phyloP scores from a whole-genome alignment of 345 rosid genomes.

The Rhodamnia argentea region DNA sequence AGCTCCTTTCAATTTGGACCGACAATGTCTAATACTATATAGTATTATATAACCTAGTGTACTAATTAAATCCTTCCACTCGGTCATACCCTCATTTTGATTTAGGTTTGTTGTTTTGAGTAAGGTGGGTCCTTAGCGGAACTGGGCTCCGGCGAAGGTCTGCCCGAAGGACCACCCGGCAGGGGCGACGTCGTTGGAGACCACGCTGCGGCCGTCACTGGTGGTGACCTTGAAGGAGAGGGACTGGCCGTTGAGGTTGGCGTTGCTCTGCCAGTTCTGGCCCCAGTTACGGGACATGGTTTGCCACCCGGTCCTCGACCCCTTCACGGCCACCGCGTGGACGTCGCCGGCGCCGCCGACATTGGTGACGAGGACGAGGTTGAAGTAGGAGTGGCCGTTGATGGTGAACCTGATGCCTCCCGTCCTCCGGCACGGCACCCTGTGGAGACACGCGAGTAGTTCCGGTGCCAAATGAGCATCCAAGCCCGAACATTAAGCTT shows the following conservation, averaged over 20 bases:
- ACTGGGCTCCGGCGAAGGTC: slow-evolving; percentile 52
- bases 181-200: slow-evolving; percentile 53
- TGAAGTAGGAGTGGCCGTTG: slow-evolving; percentile 80
- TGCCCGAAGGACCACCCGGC: slow-evolving; percentile 78
- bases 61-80: neutral
- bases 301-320: slow-evolving; percentile 70
- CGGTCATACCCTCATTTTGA: neutral
- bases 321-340: slow-evolving; percentile 46
- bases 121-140: slow-evolving; percentile 14
- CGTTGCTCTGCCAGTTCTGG: slow-evolving; percentile 78
- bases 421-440: slow-evolving; percentile 59
- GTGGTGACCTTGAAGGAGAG: slow-evolving; percentile 73
- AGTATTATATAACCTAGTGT: neutral
- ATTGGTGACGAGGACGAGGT: slow-evolving; percentile 60
- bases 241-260: slow-evolving; percentile 54
- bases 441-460: neutral
- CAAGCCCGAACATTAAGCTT: neutral
- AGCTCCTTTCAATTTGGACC: slow-evolving; percentile 6
- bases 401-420: slow-evolving; percentile 73
- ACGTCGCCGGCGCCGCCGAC: slow-evolving; percentile 85
- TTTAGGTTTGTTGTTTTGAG: neutral
- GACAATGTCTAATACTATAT: neutral
- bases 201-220: slow-evolving; percentile 48
- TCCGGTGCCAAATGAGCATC: neutral
- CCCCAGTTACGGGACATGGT: slow-evolving; percentile 84